Conservation (phyloP, 2,329 filamentous ascomycete genomes). For the Torrubiellomyces zombiae region DNA sequence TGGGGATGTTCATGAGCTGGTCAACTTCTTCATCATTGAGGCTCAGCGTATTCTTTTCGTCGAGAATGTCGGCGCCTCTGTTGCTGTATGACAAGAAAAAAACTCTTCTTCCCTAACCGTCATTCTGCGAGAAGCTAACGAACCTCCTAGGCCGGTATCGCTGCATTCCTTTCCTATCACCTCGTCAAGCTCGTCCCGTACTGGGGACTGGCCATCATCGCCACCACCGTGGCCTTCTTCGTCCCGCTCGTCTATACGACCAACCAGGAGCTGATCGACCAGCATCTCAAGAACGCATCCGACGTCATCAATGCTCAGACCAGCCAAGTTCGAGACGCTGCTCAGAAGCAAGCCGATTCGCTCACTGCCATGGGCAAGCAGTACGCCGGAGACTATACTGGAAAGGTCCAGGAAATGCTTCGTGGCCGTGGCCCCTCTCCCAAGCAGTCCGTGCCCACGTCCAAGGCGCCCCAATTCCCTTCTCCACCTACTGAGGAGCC, state of each 20-base stretch:
- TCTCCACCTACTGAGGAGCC: slow-evolving; percentile 21
- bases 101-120: slow-evolving; percentile 5
- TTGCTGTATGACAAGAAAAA: slow-evolving; percentile 34
- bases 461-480: slow-evolving; percentile 18
- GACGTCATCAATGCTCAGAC: slow-evolving; percentile 46
- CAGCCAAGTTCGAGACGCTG: slow-evolving; percentile 41
- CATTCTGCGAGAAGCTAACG: slow-evolving; percentile 7
- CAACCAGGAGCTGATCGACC: slow-evolving; percentile 55
- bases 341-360: slow-evolving; percentile 46
- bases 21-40: slow-evolving; percentile 60
- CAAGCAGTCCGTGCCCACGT: slow-evolving; percentile 15
- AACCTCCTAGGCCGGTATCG: slow-evolving; percentile 33
- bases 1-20: slow-evolving; percentile 48
- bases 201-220: slow-evolving; percentile 49
- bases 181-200: slow-evolving; percentile 53
- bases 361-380: slow-evolving; percentile 49
- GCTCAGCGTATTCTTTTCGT: slow-evolving; percentile 50
- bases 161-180: slow-evolving; percentile 49
- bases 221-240: slow-evolving; percentile 42
- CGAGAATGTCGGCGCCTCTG: slow-evolving; percentile 46
- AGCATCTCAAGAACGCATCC: slow-evolving; percentile 39
- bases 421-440: slow-evolving; percentile 27
- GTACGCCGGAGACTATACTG: slow-evolving; percentile 50
- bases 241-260: slow-evolving; percentile 46
- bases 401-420: slow-evolving; percentile 50